These are phyloP conservation scores for Thelephora terrestris DNA, from an alignment of 1,284 basidiomycete genomes.

Conservation along the genomic window DNA sequence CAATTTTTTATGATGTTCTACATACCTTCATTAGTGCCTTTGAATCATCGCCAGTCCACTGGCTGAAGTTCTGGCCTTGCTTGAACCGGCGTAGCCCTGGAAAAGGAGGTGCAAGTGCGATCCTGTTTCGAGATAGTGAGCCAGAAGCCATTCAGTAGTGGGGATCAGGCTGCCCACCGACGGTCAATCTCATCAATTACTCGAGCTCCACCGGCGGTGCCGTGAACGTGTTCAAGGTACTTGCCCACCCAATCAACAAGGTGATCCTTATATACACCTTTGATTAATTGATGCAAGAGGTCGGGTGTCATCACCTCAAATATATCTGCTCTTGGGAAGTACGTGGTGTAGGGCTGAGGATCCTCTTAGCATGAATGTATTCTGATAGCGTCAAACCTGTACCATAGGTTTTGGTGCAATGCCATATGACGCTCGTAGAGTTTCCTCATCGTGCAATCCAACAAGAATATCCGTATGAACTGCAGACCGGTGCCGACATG, in stretches of 20 bases:
- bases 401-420: constrained; percentile 4
- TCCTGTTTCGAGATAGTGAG: background rate
- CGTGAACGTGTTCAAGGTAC: too few species aligned
- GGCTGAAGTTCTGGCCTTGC: constrained; percentile 6
- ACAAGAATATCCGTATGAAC: too few species aligned
- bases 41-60: constrained; percentile 9
- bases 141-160: background rate
- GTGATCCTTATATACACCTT: constrained; percentile 16
- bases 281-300: constrained; percentile 14
- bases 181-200: constrained; percentile 11
- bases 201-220: background rate
- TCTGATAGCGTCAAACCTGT: too few species aligned
- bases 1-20: too few species aligned
- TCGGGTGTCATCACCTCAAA: constrained; percentile 9
- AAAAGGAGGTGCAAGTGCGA: constrained; percentile 5
- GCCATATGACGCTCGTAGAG: constrained; percentile 4
- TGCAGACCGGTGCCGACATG: too few species aligned
- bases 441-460: background rate
- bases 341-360: constrained; percentile 11
- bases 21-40: constrained; percentile 9
- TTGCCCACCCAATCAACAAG: constrained; percentile 10
- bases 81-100: constrained; percentile 8
- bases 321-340: constrained; percentile 9
- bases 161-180: constrained; percentile 2
- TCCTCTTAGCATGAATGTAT: too few species aligned